Evolutionary conservation across 1,284 basidiomycete species (phyloP).

Genomic region (Ganoderma boninense): DNA sequence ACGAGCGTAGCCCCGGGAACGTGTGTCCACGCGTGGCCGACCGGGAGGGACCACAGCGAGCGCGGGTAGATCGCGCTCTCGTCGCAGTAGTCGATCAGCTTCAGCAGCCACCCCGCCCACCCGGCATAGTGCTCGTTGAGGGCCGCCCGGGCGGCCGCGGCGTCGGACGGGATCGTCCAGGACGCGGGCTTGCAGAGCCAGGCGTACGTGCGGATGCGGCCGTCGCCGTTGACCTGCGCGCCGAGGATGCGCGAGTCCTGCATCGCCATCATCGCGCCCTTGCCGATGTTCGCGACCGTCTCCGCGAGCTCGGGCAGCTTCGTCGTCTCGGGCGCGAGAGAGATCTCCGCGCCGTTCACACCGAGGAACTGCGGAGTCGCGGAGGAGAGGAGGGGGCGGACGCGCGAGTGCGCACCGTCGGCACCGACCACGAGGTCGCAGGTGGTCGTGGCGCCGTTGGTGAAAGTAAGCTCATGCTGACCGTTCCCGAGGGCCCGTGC

Average conservation of each 20-base stretch:
- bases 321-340: slow-evolving; percentile 10
- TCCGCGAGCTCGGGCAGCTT: slow-evolving; percentile 15
- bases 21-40: slow-evolving; percentile 24
- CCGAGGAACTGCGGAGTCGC: slow-evolving; percentile 18
- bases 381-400: slow-evolving; percentile 44
- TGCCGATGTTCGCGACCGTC: slow-evolving; percentile 20
- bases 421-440: slow-evolving; percentile 50
- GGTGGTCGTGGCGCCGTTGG: slow-evolving; percentile 13
- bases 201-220: slow-evolving; percentile 24
- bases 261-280: slow-evolving; percentile 12
- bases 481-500: slow-evolving; percentile 3
- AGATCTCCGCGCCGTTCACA: slow-evolving; percentile 21
- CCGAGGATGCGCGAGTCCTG: slow-evolving; percentile 15
- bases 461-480: slow-evolving; percentile 23
- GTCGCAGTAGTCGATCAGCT: slow-evolving; percentile 21
- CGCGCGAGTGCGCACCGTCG: slow-evolving; percentile 54
- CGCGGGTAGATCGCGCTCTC: slow-evolving; percentile 23
- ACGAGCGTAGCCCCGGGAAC: slow-evolving; percentile 37
- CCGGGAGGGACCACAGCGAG: slow-evolving; percentile 23
- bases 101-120: slow-evolving; percentile 25
- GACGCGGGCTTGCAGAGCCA: slow-evolving; percentile 14
- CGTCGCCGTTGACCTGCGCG: slow-evolving; percentile 13
- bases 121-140: slow-evolving; percentile 18
- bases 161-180: slow-evolving; percentile 18
- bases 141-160: slow-evolving; percentile 13